These are phyloP conservation scores for Mortierella sp. DNA, from an alignment of 371 early-diverging fungal species.

Conservation along the genomic window DNA sequence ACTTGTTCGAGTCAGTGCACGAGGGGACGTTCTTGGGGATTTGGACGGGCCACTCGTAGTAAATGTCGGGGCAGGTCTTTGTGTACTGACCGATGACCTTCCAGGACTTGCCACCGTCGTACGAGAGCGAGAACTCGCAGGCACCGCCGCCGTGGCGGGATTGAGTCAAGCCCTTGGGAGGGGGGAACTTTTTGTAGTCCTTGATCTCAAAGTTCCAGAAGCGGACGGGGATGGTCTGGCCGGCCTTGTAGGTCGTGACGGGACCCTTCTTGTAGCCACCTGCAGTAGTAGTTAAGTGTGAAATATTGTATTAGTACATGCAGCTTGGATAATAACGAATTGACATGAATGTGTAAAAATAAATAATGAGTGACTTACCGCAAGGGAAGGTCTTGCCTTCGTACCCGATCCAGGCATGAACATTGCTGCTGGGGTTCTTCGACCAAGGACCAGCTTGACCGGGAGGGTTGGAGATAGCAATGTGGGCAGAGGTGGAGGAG, in stretches of 20 bases:
- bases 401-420: conserved; percentile 32
- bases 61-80: conserved; percentile 52
- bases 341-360: not conserved
- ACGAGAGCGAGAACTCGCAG: conserved; percentile 76
- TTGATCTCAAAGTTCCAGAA: conserved; percentile 28
- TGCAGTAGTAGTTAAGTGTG: not conserved
- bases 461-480: conserved; percentile 34
- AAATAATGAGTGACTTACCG: not conserved
- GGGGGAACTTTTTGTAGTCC: conserved; percentile 14
- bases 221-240: conserved; percentile 31
- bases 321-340: not conserved
- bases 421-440: conserved; percentile 4
- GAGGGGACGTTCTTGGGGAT: conserved; percentile 35
- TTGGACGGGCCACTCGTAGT: conserved; percentile 30
- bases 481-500: conserved; percentile 21
- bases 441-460: conserved; percentile 37
- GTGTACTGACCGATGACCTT: conserved; percentile 63
- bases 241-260: conserved; percentile 31
- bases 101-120: conserved; percentile 69
- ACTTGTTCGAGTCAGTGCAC: conserved; percentile 34
- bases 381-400: conserved; percentile 29
- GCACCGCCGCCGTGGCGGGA: conserved; percentile 68
- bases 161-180: conserved; percentile 12
- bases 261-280: conserved; percentile 22
- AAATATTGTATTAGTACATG: not conserved